These are phyloP conservation scores for Aspergillus sp. DNA, from an alignment of 2,329 filamentous ascomycete genomes.

Conservation along the genomic window DNA sequence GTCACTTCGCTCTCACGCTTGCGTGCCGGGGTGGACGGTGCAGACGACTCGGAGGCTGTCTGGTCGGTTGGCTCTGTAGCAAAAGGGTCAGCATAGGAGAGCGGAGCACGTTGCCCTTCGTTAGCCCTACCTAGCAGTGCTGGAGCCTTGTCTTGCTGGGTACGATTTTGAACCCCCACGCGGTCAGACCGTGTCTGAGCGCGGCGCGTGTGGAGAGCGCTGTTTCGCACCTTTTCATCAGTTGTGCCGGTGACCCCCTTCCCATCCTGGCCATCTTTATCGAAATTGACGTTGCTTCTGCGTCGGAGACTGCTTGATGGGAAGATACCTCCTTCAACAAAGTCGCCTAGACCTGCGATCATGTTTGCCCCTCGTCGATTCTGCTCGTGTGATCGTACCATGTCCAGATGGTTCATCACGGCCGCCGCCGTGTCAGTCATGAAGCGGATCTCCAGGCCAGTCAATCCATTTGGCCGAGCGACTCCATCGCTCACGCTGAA, in stretches of 20 bases:
- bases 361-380: conserved; percentile 11
- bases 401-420: conserved; percentile 14
- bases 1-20: neutral
- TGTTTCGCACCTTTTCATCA: neutral
- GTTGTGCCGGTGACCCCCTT: conserved; percentile 4
- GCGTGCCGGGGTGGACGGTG: neutral
- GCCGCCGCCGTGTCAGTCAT: conserved; percentile 12
- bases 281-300: neutral
- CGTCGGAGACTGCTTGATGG: conserved; percentile 9
- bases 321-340: conserved; percentile 10
- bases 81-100: neutral
- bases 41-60: neutral
- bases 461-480: neutral
- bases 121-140: neutral
- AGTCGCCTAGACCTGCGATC: conserved; percentile 11
- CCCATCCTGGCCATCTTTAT: neutral
- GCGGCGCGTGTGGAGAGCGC: neutral
- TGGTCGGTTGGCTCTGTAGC: neutral
- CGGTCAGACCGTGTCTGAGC: neutral
- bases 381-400: conserved; percentile 11
- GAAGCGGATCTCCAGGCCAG: conserved; percentile 6
- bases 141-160: neutral
- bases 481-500: conserved; percentile 8
- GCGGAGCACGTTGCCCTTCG: neutral
- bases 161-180: neutral